These are phyloP conservation scores for Tricholoma bakamatsutake DNA, from an alignment of 768 basidiomycete genomes.

Conservation along the genomic window DNA sequence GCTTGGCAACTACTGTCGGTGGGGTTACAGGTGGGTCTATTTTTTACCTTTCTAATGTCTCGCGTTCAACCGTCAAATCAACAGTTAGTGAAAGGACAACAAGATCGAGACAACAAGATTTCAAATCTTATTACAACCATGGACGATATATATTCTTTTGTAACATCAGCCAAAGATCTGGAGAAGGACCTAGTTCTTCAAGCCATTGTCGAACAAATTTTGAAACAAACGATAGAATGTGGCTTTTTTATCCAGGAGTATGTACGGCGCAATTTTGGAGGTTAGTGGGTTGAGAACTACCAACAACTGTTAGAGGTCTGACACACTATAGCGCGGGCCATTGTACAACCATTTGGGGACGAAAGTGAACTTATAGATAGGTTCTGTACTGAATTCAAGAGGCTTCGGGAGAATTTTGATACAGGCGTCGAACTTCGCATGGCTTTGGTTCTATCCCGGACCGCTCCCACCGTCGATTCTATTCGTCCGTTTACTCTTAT, in stretches of 20 bases:
- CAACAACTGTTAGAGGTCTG: no score
- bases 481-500: neutral
- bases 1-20: neutral
- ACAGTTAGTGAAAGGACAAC: neutral
- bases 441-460: neutral
- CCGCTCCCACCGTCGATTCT: neutral
- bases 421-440: neutral
- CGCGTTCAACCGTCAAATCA: neutral
- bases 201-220: neutral
- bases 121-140: neutral
- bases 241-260: neutral
- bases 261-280: neutral
- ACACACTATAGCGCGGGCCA: neutral
- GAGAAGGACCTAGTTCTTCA: neutral
- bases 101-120: neutral
- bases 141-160: neutral
- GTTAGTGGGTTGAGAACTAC: neutral
- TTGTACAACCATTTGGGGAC: neutral
- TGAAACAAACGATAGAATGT: neutral
- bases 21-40: neutral
- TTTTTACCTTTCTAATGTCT: neutral
- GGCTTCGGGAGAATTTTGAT: neutral
- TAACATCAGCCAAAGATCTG: neutral
- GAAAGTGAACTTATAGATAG: neutral
- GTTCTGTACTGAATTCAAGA: neutral